Base-by-base conservation (phyloP, 495 filamentous ascomycete genomes). In the Tuber calosporum region DNA sequence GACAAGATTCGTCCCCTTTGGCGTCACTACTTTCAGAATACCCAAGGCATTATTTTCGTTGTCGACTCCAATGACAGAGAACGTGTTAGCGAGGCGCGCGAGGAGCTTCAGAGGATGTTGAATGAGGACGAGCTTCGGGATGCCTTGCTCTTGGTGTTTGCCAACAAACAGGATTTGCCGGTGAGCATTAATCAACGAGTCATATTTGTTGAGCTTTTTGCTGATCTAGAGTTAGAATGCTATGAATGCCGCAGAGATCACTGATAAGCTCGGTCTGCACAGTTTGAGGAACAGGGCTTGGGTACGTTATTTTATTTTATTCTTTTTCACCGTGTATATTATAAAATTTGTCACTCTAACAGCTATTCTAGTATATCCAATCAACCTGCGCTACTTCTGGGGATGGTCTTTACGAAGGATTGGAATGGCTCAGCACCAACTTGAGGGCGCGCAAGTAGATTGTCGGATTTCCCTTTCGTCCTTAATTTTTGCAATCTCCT, bases 21-120 rank as follows among this genome's bases (percentile, higher is more conserved):
- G 95, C 91, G 95, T 86, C 95, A 99, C 87, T 99, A 99, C 85
- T 99, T 97, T 92, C 95, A 99, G 87, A 99, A 99, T 87, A 99
- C 95, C 77, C 95, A 99, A 86, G 95, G 95, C 85, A 98, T 99
- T 87, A 99, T 99, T 86, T 99, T 99, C 88, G 95, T 99, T 76
- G 96, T 99, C 81, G 95, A 99, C 85, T 96, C 93, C 90, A 99
- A 99, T 84, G 95, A 99, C 89, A 93, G 95, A 80, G 95, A 99
- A 84, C 95, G 95, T 96, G 89, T 99, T 77, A 92, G 93, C 83
- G 95, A 99, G 89, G 95, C 95, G 79, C 92, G 96, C 67, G 95
- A 98, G 87, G 95, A 99, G 85, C 88, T 99, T 84, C 96, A 99
- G 88, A 93, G 95, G 84, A 99, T 99, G 96, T 87, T 99, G 88